These are phyloP conservation scores for Colletotrichum sp. DNA, from an alignment of 2,329 filamentous ascomycete genomes.

Conservation along the genomic window DNA sequence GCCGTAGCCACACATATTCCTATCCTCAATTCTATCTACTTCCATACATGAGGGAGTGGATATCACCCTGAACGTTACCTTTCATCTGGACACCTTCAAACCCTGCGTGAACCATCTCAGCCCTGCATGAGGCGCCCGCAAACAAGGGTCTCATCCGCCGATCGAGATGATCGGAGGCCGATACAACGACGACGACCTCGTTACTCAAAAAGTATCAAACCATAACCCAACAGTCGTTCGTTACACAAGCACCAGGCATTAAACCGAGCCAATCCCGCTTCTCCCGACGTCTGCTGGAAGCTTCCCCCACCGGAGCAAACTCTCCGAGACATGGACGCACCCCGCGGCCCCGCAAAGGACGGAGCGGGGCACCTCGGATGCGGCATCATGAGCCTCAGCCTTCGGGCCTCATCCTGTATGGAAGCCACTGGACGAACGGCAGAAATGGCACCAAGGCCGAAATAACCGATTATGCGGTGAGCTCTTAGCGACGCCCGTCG, in stretches of 20 bases:
- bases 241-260: background rate
- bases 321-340: background rate
- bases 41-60: background rate
- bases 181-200: background rate
- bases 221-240: background rate
- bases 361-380: background rate
- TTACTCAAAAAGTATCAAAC: background rate
- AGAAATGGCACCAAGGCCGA: background rate
- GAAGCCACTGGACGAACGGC: background rate
- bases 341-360: background rate
- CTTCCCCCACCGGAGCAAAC: slow-evolving; percentile 1
- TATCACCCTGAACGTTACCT: background rate
- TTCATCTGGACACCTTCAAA: background rate
- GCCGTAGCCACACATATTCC: background rate
- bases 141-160: background rate
- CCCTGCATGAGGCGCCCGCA: background rate
- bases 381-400: slow-evolving; percentile 1
- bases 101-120: background rate
- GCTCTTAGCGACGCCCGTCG: background rate
- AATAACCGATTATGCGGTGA: background rate
- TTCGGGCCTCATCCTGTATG: background rate
- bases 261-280: background rate
- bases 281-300: slow-evolving; percentile 1
- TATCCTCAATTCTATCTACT: background rate
- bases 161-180: background rate